Evolutionary conservation across 2,329 filamentous ascomycete species (phyloP).

Genomic region (Fusarium longipes): DNA sequence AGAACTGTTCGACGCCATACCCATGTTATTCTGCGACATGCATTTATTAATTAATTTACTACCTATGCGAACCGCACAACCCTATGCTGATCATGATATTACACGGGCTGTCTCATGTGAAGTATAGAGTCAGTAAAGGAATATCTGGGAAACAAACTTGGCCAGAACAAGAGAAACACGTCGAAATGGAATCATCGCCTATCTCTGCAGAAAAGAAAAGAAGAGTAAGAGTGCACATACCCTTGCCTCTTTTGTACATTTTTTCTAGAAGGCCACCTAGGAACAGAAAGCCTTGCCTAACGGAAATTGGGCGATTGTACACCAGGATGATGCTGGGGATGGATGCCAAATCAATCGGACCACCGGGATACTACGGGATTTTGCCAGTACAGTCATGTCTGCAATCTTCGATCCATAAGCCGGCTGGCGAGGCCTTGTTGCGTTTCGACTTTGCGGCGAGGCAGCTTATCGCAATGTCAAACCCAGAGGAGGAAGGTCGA

Average conservation of each 20-base stretch:
- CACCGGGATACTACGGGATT: slow-evolving; percentile 24
- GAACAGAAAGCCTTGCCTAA: slow-evolving; percentile 26
- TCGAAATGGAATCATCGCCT: slow-evolving; percentile 7
- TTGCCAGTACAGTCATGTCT: neutral
- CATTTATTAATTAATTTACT: slow-evolving; percentile 11
- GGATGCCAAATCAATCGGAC: slow-evolving; percentile 11
- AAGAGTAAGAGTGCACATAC: slow-evolving; percentile 2
- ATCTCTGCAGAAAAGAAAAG: neutral
- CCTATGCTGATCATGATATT: slow-evolving; percentile 21
- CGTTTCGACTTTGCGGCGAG: neutral
- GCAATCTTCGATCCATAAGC: neutral
- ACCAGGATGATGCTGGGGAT: slow-evolving; percentile 34
- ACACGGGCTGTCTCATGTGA: slow-evolving; percentile 11
- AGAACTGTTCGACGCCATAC: slow-evolving; percentile 1
- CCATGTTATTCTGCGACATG: slow-evolving; percentile 1
- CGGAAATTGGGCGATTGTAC: slow-evolving; percentile 40
- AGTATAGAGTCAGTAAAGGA: slow-evolving; percentile 4
- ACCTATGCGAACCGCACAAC: slow-evolving; percentile 9
- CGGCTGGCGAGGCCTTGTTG: neutral
- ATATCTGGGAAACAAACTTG: slow-evolving; percentile 5
- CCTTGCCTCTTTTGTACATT: slow-evolving; percentile 20
- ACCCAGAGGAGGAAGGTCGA: slow-evolving; percentile 27
- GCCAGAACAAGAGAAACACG: slow-evolving; percentile 12
- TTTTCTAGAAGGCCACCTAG: slow-evolving; percentile 41
- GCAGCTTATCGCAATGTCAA: slow-evolving; percentile 16